These are phyloP conservation scores for Colletotrichum tofieldiae DNA, from an alignment of 2,329 filamentous ascomycete species.

Conservation along the genomic window DNA sequence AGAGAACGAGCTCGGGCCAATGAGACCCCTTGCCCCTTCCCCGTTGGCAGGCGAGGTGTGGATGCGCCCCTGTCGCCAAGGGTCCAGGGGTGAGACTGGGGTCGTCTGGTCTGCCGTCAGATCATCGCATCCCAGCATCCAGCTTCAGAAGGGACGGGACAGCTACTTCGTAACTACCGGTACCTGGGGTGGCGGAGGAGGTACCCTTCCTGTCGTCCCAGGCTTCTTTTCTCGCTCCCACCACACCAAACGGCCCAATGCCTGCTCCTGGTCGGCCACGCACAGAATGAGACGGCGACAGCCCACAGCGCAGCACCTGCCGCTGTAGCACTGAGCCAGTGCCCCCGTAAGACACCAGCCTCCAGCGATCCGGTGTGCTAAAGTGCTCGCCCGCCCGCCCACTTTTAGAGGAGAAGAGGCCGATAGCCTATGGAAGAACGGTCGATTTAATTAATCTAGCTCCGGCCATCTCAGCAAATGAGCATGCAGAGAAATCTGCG, in stretches of 20 bases:
- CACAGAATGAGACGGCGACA: not conserved
- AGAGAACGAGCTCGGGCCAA: constrained; percentile 53
- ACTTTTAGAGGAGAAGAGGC: constrained; percentile 34
- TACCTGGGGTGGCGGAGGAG: not conserved
- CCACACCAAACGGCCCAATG: constrained; percentile 10
- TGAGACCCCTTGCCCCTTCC: constrained; percentile 49
- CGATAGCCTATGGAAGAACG: constrained; percentile 14
- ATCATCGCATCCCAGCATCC: constrained; percentile 30
- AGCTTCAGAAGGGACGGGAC: constrained; percentile 4
- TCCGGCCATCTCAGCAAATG: constrained; percentile 23
- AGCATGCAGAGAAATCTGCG: constrained; percentile 27
- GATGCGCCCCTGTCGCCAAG: constrained; percentile 30
- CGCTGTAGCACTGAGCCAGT: not conserved
- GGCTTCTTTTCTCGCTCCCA: constrained; percentile 8
- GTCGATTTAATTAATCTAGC: constrained; percentile 36
- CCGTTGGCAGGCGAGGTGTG: constrained; percentile 44
- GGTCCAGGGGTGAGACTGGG: constrained; percentile 37
- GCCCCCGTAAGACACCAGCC: constrained; percentile 35
- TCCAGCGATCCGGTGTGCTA: constrained; percentile 2
- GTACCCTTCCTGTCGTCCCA: constrained; percentile 23
- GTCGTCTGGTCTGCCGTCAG: constrained; percentile 42
- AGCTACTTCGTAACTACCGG: constrained; percentile 3
- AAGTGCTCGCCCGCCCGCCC: constrained; percentile 13
- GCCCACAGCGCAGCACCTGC: not conserved
- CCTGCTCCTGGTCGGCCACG: constrained; percentile 14